Conservation (phyloP, 768 basidiomycete species). For the Russula emetica region DNA sequence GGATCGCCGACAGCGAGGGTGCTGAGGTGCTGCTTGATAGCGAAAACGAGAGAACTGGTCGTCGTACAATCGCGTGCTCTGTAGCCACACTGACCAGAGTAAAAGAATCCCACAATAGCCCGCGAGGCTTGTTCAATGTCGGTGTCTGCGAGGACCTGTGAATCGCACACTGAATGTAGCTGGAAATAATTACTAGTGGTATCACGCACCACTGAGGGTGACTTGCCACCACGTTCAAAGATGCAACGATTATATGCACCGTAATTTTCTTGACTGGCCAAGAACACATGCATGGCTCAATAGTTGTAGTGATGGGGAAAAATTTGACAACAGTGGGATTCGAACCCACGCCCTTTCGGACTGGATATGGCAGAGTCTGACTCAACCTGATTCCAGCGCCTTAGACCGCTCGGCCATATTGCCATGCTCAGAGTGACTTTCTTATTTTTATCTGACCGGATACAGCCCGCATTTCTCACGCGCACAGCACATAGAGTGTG, state of each 20-base stretch:
- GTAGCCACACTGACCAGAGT: conserved; percentile 56
- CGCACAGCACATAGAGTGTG: neutral
- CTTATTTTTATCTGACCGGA: neutral
- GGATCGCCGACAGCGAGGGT: conserved; percentile 41
- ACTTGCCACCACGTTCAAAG: conserved; percentile 54
- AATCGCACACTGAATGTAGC: no score
- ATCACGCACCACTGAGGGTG: conserved; percentile 46
- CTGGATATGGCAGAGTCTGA: conserved; percentile 21
- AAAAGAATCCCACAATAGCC: conserved; percentile 42
- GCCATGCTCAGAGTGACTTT: neutral
- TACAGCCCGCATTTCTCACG: neutral
- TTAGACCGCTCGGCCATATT: conserved; percentile 31
- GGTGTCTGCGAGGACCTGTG: conserved; percentile 48
- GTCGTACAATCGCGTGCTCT: conserved; percentile 53
- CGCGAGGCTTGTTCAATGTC: conserved; percentile 51
- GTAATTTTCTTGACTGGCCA: no score
- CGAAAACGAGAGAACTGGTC: conserved; percentile 39
- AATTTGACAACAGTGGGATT: conserved; percentile 42
- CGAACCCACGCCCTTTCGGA: conserved; percentile 47
- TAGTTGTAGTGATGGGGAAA: neutral
- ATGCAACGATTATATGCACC: no score
- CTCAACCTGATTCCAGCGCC: conserved; percentile 30
- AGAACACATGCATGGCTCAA: no score
- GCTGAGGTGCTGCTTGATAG: conserved; percentile 36
- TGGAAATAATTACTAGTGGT: neutral